Percentiles rank a stretch among this genome's conserved stretches.
These are phyloP conservation scores for Trametes hirsuta DNA, from an alignment of 1,284 basidiomycete genomes.

Conservation along the genomic window DNA sequence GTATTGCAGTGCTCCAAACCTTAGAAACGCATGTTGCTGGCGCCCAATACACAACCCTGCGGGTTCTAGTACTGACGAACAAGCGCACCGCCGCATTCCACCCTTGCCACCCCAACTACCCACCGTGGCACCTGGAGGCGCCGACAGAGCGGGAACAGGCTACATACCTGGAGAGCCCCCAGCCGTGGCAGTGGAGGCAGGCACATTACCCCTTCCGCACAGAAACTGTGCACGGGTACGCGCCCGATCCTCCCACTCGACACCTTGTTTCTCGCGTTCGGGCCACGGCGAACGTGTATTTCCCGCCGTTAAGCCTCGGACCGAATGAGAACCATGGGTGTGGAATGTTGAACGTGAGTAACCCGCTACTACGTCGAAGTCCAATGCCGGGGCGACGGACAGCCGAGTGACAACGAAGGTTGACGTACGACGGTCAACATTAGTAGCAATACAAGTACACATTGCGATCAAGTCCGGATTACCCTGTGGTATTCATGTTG, in stretches of 20 bases:
- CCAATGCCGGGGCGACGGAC: slow-evolving; percentile 2
- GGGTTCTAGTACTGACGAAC: too few relatives aligned
- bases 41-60: too few relatives aligned
- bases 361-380: background rate
- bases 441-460: slow-evolving; percentile 2
- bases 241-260: slow-evolving; percentile 11
- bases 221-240: background rate
- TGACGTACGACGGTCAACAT: background rate
- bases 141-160: background rate
- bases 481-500: background rate
- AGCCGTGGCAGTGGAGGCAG: slow-evolving; percentile 13
- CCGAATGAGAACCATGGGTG: background rate
- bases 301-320: background rate
- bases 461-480: background rate
- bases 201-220: slow-evolving; percentile 4
- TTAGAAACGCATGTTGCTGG: too few relatives aligned
- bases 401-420: background rate
- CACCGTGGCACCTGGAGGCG: too few relatives aligned
- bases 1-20: too few relatives aligned
- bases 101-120: too few relatives aligned
- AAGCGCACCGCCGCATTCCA: too few relatives aligned
- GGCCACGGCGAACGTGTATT: background rate
- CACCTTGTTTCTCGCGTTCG: slow-evolving; percentile 1
- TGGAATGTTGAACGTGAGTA: background rate
- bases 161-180: background rate